phyloP scores from a whole-genome alignment of 805 yeast genomes.

The Candida boleticola region DNA sequence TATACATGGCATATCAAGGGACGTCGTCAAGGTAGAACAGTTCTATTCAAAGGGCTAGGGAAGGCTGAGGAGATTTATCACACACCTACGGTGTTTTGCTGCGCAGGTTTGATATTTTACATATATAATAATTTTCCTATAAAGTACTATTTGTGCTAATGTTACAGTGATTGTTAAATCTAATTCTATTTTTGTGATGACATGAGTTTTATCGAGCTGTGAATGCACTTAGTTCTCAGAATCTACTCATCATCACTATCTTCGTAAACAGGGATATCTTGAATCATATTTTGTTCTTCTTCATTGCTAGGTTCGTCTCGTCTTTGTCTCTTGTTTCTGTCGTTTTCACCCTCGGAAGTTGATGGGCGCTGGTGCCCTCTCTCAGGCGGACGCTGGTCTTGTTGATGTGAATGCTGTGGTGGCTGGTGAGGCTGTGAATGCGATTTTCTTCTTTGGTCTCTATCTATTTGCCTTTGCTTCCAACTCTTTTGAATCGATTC shows the following conservation, averaged over 20 bases:
- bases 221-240: too few species aligned
- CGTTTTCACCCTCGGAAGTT: not conserved
- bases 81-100: too few species aligned
- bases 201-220: too few species aligned
- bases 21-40: too few species aligned
- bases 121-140: too few species aligned
- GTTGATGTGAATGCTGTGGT: constrained; percentile 5
- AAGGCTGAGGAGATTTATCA: too few species aligned
- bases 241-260: constrained; percentile 33
- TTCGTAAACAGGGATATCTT: constrained; percentile 40
- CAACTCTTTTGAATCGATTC: constrained; percentile 57
- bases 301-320: constrained; percentile 6
- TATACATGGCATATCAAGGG: too few species aligned
- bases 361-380: constrained; percentile 1
- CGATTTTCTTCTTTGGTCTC: constrained; percentile 20
- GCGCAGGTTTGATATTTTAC: too few species aligned
- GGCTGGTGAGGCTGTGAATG: constrained; percentile 9
- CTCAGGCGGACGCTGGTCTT: constrained; percentile 3
- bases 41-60: too few species aligned
- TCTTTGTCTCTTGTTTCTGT: constrained; percentile 1
- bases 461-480: constrained; percentile 54
- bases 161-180: too few species aligned
- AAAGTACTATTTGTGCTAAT: too few species aligned
- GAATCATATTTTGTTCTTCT: constrained; percentile 17
- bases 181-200: too few species aligned